Base-by-base conservation (phyloP, 169 alveolate species). In the Babesia bigemina region DNA sequence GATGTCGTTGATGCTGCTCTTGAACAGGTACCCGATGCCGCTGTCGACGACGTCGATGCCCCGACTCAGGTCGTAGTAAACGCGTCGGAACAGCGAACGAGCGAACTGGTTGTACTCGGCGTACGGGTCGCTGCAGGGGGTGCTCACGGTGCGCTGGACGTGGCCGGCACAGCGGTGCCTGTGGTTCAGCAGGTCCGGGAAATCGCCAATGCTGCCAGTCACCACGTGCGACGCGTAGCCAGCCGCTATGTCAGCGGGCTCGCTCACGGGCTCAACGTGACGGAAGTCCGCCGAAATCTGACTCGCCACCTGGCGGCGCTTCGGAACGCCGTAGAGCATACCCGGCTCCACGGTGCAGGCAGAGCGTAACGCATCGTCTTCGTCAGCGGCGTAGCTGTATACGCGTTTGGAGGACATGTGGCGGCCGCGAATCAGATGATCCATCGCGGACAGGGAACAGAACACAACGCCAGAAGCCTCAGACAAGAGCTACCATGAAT, bases 101-200 rank as follows among this genome's bases (percentile, higher is more conserved):
- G 76, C 76, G 21, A 67, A 52, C n/a, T 67, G 76, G 44, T 66
- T 63, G 76, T 67, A 67, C 4, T 67, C 76, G 42, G 53, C 13
- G n/a, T 4, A 17, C 16, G 19, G 19, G 28, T 67, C 76, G 29
- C 0, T 19, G 53, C 33, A 55, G 14, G 57, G 63, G 28, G 14
- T 66, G 22, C 50, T 63, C 19, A 13, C n/a, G 63, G 21, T 36
- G n/a, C 49, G 36, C 4, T 66, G 63, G 66, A 4, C 6, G 24
- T 10, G 11, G 60, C 60, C 60, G 17, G 57, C 0, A 14, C 60
- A 49, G 48, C 48, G 45, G 14, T n/a, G 19, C 33, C 28, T 28
- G 17, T 9, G 44, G 6, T 13, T 26, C 65, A 67, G n/a, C 65
- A 67, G 17, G 12, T 17, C 14, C 3, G 76, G 52, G 13, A 44